Evolutionary conservation across 257 asterid genomes (phyloP).

Genomic region (Plectranthus barbatus): DNA sequence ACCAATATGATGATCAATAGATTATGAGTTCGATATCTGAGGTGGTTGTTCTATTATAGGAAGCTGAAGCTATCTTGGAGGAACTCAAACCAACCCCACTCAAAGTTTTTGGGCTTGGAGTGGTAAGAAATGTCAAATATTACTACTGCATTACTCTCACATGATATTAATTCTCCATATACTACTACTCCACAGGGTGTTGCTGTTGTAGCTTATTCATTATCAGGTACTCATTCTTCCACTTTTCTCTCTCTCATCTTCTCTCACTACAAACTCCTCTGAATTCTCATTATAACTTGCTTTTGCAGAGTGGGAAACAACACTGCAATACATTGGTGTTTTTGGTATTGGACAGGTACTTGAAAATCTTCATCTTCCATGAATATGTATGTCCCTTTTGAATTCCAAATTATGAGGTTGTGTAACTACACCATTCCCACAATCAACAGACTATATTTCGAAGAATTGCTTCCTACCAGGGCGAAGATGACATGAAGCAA

Average conservation of each 20-base stretch:
- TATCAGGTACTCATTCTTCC: constrained; percentile 37
- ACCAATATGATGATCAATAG: too few species aligned
- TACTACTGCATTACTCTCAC: background rate
- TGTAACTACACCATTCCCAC: background rate
- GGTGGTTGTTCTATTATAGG: constrained; percentile 50
- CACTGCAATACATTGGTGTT: constrained; percentile 59
- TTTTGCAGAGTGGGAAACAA: constrained; percentile 79
- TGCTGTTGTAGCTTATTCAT: constrained; percentile 42
- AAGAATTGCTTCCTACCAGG: constrained; percentile 61
- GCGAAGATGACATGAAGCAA: constrained; percentile 55
- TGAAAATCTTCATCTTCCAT: background rate
- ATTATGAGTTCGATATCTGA: too few species aligned
- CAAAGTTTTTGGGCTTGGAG: constrained; percentile 52
- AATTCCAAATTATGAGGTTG: background rate
- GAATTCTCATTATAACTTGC: background rate
- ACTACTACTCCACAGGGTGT: too few species aligned
- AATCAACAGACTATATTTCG: constrained; percentile 50
- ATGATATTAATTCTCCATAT: constrained; percentile 8
- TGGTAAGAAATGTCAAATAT: constrained; percentile 32
- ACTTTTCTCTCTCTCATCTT: background rate
- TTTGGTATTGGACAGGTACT: constrained; percentile 63
- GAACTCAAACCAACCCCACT: constrained; percentile 73
- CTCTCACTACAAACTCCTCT: background rate
- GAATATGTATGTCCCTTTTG: background rate
- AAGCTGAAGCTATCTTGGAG: constrained; percentile 86